Evolutionary conservation across 805 yeast species (phyloP), one percentile per base, ranked within the genome.

Genomic region (Ogataea kodamae): DNA sequence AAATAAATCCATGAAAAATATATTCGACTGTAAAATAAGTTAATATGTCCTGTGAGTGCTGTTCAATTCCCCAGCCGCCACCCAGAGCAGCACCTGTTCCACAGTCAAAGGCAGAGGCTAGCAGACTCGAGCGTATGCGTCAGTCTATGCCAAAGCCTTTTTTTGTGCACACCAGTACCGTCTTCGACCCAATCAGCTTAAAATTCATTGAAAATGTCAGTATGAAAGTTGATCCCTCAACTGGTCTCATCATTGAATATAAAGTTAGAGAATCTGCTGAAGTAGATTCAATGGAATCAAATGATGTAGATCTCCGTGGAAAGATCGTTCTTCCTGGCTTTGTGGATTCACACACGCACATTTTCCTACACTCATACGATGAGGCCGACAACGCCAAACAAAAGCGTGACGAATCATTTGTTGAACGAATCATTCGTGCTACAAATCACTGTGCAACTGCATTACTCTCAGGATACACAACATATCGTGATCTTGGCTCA

Each of bases 301-400:
- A 30, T n/a, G 56, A 53, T 32, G 27, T 53, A 5, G 58, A 53
- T 33, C 28, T 53, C 5, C 32, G 53, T 14, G 52, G 46, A 12
- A 50, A 49, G 30, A 29, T 31, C 23, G 55, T 48, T 5, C 23
- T 53, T 8, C 56, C 56, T 1, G 58, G 58, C 2, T 43, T 51
- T 31, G 58, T 53, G n/a, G 58, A 53, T 30, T 49, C 58, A 2
- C 58, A 53, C 30, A 50, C 58, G 0, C 58, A 53, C 22, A 52
- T 53, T n/a, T 53, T 53, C 23, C 31, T 53, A 11, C 58, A 53
- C 18, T 49, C 56, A 2, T 53, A 53, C 28, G 55, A 49, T 24
- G 58, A 53, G 30, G 47, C 44, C 13, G 51, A 49, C 25, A 47
- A 46, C 25, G 48, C 52, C 9, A 45, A 42, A 18, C 58, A 53